Evolutionary conservation across 371 early-diverging fungal species (phyloP), one percentile per base, ranked within the genome.

Genomic region (Mortierella polycephala): DNA sequence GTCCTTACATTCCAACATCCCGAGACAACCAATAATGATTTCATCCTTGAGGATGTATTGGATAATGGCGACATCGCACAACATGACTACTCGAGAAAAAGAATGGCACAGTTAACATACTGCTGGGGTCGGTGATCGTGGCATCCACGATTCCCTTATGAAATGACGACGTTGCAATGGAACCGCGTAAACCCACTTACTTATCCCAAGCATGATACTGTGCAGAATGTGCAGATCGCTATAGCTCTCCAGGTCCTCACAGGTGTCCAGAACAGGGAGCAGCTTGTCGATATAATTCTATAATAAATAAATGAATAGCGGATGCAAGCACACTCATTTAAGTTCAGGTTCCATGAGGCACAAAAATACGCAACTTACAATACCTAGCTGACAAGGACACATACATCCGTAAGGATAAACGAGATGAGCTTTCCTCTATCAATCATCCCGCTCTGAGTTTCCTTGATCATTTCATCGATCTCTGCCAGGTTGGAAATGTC

Each of bases 1-100:
- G 7, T 20, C n/a, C 67, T 57, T 77, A 94, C 94, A 94, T 88
- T 97, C 97, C 53, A 97, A 82, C 75, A 96, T 92, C 16, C 95
- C 95, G 41, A 91, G 85, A 1, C 93, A 87, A 21, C 71, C 81
- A 7, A 85, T 56, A 57, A 95, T 87, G 47, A 88, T 72, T 8
- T 93, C 94, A 60, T 96, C 94, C 57, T 85, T 84, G 59, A 94
- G 82, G 21, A 96, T 82, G n/a, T 83, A 76, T 62, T 93, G 91
- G 61, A 93, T 88, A 37, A 96, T 84, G 6, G 83, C 74, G 10
- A 81, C 79, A 60, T 93, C 91, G 62, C 91, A 91, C 49, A 94
- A 75, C 57, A 86, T 81, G 6, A 94, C 88, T 84, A 72, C 18
- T 5, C 21, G 45, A n/a, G 7, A 51, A 18, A 5, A 42, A 54